A percentile compares a stretch with the other conserved stretches of the same genome.
phyloP scores from a whole-genome alignment of 345 rosid species.

The Stellera chamaejasme region DNA sequence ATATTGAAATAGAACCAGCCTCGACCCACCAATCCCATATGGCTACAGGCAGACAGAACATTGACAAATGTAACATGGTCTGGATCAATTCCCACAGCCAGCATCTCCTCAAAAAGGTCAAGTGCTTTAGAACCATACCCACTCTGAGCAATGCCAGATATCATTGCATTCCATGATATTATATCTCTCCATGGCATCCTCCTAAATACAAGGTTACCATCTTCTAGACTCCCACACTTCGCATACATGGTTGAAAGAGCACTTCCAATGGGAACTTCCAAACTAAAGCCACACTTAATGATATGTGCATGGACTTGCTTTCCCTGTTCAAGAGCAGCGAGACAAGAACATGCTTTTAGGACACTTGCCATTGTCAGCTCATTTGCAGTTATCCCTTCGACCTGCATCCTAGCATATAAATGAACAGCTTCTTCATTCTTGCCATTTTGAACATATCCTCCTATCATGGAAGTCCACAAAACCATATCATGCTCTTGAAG shows the following conservation, averaged over 20 bases:
- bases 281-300: conserved; percentile 40
- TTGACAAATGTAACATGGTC: conserved; percentile 57
- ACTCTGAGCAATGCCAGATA: conserved; percentile 43
- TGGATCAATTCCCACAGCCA: conserved; percentile 41
- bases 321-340: conserved; percentile 49
- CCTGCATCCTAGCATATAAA: conserved; percentile 46
- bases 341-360: conserved; percentile 50
- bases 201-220: conserved; percentile 40
- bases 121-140: conserved; percentile 43
- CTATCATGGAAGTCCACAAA: conserved; percentile 69
- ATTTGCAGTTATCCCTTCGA: conserved; percentile 48
- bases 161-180: conserved; percentile 52
- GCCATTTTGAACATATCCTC: conserved; percentile 48
- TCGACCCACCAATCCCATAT: conserved; percentile 59
- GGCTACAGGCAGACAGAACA: conserved; percentile 67
- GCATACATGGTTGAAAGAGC: conserved; percentile 51
- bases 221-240: conserved; percentile 36
- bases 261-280: conserved; percentile 40
- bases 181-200: conserved; percentile 46
- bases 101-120: conserved; percentile 50
- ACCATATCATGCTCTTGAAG: conserved; percentile 47
- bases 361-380: conserved; percentile 62
- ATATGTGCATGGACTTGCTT: conserved; percentile 63
- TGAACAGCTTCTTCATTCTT: conserved; percentile 47
- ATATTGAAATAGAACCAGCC: conserved; percentile 46